Percentiles rank a stretch among this genome's conserved stretches.
Evolutionary conservation across 208 protist species (phyloP).

Genomic region (Trypanosomatidae sp.): DNA sequence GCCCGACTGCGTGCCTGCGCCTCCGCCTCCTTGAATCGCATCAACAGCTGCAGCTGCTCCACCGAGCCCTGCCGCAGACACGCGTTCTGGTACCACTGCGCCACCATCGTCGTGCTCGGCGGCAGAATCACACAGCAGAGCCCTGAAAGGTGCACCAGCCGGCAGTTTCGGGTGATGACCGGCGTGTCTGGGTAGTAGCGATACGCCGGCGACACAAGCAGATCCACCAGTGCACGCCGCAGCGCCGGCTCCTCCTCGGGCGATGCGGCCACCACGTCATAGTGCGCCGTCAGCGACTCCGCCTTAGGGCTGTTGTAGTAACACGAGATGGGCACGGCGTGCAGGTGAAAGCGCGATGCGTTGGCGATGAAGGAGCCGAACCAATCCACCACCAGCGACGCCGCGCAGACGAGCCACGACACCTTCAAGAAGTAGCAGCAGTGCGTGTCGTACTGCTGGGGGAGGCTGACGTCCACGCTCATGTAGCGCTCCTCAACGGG

Average conservation of each 20-base stretch:
- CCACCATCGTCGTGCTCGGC: conserved; percentile 36
- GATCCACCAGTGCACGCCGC: conserved; percentile 42
- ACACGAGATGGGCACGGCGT: conserved; percentile 56
- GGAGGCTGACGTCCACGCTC: conserved; percentile 63
- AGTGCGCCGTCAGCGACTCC: conserved; percentile 33
- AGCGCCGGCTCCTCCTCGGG: conserved; percentile 40
- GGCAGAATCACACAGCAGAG: conserved; percentile 66
- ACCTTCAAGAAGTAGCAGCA: conserved; percentile 72
- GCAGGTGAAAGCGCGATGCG: conserved; percentile 53
- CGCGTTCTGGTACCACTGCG: conserved; percentile 80
- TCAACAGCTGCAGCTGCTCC: conserved; percentile 53
- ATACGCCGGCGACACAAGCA: conserved; percentile 41
- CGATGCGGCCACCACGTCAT: conserved; percentile 39
- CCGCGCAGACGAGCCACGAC: conserved; percentile 71
- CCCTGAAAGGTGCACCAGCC: conserved; percentile 63
- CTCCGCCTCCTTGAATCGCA: conserved; percentile 41
- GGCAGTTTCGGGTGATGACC: conserved; percentile 62
- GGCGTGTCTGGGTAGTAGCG: conserved; percentile 66
- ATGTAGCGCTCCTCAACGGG: conserved; percentile 62
- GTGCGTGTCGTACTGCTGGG: conserved; percentile 44
- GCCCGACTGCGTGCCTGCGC: too few relatives aligned
- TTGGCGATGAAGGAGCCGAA: conserved; percentile 64
- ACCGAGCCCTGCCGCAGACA: conserved; percentile 48
- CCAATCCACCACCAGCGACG: conserved; percentile 73
- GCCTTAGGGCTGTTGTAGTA: conserved; percentile 37